Base-by-base conservation (phyloP, 2,329 filamentous ascomycete species). In the Stemphylium beticola region DNA sequence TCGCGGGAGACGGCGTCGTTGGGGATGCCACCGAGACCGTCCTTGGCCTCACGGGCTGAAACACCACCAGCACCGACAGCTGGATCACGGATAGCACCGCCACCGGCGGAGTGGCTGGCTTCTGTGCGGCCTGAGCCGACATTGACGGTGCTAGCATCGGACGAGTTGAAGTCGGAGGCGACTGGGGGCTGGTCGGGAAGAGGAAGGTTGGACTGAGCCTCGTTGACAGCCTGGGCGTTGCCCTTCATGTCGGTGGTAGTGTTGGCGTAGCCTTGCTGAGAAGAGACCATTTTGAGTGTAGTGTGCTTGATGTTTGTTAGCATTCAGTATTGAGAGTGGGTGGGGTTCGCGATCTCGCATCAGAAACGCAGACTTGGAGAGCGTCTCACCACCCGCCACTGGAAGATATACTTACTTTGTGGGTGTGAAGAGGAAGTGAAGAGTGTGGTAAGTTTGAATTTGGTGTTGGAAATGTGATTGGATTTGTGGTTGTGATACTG, bases 141-240 rank as follows among this genome's bases (percentile, higher is more conserved):
- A 69, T 91, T 89, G 70, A 90, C 86, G 51, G 79, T 90, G 58
- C 84, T 78, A 29, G 82, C 82, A 67, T 93, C 89, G 45, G 83
- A 80, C 0, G 88, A 91, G 73, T 93, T 87, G 83, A 87, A 92
- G 81, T 95, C 90, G 4, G 89, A 89, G n/a, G 85, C 78, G n/a
- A 77, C 79, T 1, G 90, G 89, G 18, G 91, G 91, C 62, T 93
- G 82, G 2, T 93, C 90, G 15, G 91, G 91, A 45, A 93, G 85
- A 46, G 90, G 89, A 29, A 96, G 86, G 77, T 92, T 91, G 74
- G 86, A 78, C 77, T 88, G 82, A 68, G 82, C 82, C 74, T 89
- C 77, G 47, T 87, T 84, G 71, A 93, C 88, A 75, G 88, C 79
- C 50, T 88, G 40, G 22, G 58, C 24, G 45, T 71, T 67, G 49